Evolutionary conservation across 768 basidiomycete species (phyloP), one percentile per base, ranked within the genome.

Genomic region (Sistotremastrum niveocremeum): DNA sequence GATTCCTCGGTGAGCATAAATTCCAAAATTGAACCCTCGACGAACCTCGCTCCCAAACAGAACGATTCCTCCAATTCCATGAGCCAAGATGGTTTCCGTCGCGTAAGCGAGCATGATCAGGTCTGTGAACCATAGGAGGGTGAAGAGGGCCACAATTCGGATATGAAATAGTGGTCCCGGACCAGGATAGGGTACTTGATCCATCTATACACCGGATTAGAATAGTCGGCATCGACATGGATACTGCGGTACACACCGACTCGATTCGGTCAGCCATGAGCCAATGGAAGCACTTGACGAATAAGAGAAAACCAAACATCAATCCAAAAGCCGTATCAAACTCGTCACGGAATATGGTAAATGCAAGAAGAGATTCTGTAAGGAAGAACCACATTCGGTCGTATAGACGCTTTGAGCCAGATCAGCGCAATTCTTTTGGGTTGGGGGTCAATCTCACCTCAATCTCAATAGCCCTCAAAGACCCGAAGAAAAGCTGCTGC

Each of bases 201-300:
- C 95, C 91, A 99, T 98, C 94, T 99, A 55, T 3, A 50, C 2
- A 34, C 2, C 4, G 40, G 6, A 9, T 38, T 43, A 34, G 28
- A 28, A 20, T 12, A 20, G 42, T 36, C 34, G 30, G 6, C 3
- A n/a, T 44, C 8, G 20, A 33, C 20, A 38, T 12, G 11, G 28
- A 35, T 4, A 1, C 45, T 11, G 48, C 33, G n/a, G 46, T 59
- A 59, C 76, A 54, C 50, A 94, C 94, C 77, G 88, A 93, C 76
- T 99, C 95, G 44, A 99, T 85, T 42, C 95, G 77, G 62, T 98
- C 95, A 5, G 80, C 76, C 47, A 93, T 78, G 33, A 99, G 74
- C 95, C 95, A 99, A 60, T 99, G 95, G 64, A 98, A 98, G 40
- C 89, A 91, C 60, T 97, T 98, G 53, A 95, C 74, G 53, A 95